Evolutionary conservation across 441 rosid species (phyloP), one percentile per base, ranked within the genome.

Genomic region (Syzygium malaccense): DNA sequence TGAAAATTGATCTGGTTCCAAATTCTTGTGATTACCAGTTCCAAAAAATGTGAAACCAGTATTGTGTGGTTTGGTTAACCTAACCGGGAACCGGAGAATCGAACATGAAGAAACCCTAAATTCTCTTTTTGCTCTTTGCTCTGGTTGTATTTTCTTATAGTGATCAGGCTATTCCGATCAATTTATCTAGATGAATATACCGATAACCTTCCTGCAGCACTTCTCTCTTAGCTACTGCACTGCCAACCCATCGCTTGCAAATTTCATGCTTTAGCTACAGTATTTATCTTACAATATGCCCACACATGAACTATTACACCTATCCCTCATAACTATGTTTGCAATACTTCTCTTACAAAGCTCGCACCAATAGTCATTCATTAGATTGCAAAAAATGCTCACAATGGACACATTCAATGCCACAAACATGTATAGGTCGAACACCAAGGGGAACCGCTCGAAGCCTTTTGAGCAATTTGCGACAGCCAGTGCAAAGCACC

Each of bases 1-100:
- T 4, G 25, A 66, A 8, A 66, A 66, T 4, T 5, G 13, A 8
- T 32, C 8, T 32, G 75, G 13, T 37, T 18, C 25, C 15, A 7
- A 10, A 0, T 64, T 64, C 5, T 3, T 2, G 1, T 4, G 4
- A 3, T 64, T 7, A 62, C 1, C 7, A 6, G 0, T 17, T 17
- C 12, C 26, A 68, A 68, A 64, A 68, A 17, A 32, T 20, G 11
- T 66, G 78, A 7, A 33, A 33, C 45, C 25, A 2, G 12, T 18
- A 32, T 14, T 37, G 25, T 18, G 79, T 0, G 25, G 12, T 33
- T 4, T 7, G 19, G 19, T 4, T 64, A 41, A 41, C 20, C 32
- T 4, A 12, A 11, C 9, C 0, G 57, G 75, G 33, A 30, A 15
- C 23, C 23, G 7, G 14, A 58, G 18, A 66, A 9, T 6, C 4